phyloP scores from a whole-genome alignment of 2,329 filamentous ascomycete species.

The Alternaria triticimaculans region DNA sequence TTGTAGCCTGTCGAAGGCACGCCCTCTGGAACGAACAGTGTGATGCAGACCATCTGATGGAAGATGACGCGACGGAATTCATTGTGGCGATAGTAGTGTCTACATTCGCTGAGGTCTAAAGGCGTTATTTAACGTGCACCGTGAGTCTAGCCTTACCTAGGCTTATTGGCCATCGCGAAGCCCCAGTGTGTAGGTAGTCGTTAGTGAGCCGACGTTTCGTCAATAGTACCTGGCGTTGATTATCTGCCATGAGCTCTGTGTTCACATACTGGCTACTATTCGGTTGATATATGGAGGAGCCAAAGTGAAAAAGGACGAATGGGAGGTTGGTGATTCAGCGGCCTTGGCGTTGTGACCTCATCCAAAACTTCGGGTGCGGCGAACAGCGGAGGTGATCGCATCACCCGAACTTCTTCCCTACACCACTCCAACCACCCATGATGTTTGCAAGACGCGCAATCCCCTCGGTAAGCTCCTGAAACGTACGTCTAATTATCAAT shows the following conservation, averaged over 20 bases:
- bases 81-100: background rate
- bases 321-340: slow-evolving; percentile 15
- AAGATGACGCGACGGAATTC: background rate
- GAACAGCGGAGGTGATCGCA: slow-evolving; percentile 29
- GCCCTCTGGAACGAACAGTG: background rate
- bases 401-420: slow-evolving; percentile 20
- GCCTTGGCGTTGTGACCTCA: slow-evolving; percentile 41
- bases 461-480: slow-evolving; percentile 35
- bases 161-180: background rate
- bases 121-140: background rate
- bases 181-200: background rate
- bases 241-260: background rate
- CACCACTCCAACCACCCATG: slow-evolving; percentile 19
- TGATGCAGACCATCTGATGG: background rate
- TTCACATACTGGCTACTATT: background rate
- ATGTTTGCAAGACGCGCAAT: slow-evolving; percentile 51
- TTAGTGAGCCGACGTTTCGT: background rate
- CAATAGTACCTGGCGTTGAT: background rate
- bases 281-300: background rate
- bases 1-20: background rate
- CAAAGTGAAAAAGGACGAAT: background rate
- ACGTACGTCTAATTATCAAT: background rate
- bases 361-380: slow-evolving; percentile 34
- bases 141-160: background rate
- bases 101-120: background rate